Conservation (phyloP, 192 early-diverging fungal species). For the Geosiphon pyriformis region DNA sequence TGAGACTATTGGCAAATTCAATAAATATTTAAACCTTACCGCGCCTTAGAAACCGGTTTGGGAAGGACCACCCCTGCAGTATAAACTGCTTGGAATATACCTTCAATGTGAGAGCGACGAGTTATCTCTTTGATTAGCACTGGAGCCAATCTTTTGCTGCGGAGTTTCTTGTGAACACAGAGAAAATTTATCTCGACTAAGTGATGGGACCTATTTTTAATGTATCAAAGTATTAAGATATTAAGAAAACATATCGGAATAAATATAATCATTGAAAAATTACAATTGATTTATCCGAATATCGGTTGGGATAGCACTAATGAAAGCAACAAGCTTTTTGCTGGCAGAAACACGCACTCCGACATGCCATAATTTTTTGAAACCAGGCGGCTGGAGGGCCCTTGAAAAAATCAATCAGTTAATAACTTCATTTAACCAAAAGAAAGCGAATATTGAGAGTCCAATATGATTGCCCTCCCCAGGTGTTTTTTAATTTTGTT, state of each 20-base stretch:
- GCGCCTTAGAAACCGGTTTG: slow-evolving; percentile 75
- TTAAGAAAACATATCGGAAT: slow-evolving; percentile 2
- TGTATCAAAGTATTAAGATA: not conserved
- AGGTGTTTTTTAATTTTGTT: too few relatives aligned
- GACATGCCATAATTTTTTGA: slow-evolving; percentile 82
- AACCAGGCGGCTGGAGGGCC: slow-evolving; percentile 92
- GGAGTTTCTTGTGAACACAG: slow-evolving; percentile 93
- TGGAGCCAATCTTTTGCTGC: slow-evolving; percentile 90
- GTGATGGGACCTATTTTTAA: slow-evolving; percentile 40
- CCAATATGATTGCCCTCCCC: too few relatives aligned
- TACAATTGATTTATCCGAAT: slow-evolving; percentile 68
- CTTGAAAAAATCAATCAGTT: slow-evolving; percentile 31
- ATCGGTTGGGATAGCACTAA: slow-evolving; percentile 86
- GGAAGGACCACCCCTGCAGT: slow-evolving; percentile 90
- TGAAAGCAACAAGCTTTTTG: slow-evolving; percentile 90
- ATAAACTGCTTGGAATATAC: slow-evolving; percentile 97
- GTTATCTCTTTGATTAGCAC: slow-evolving; percentile 98
- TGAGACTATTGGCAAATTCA: not conserved
- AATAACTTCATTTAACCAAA: too few relatives aligned
- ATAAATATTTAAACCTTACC: slow-evolving; percentile 28
- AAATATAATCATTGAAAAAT: not conserved
- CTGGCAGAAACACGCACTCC: slow-evolving; percentile 81
- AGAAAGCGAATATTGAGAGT: too few relatives aligned
- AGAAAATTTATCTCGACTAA: slow-evolving; percentile 98
- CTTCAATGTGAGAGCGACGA: slow-evolving; percentile 80